Base-by-base conservation (phyloP, 805 yeast species). In the Tetrapisispora nanseiensis region DNA sequence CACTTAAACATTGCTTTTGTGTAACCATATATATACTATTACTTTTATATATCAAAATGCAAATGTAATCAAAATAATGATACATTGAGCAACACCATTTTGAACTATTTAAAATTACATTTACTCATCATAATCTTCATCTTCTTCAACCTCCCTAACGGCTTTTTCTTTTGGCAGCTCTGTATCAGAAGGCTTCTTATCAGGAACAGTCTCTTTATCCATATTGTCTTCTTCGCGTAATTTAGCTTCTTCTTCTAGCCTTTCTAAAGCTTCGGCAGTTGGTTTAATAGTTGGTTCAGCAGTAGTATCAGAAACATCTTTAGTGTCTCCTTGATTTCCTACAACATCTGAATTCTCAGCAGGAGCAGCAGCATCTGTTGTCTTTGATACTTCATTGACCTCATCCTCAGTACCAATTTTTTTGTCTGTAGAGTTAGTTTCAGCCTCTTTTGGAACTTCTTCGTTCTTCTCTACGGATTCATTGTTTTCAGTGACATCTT, bases 81-180 rank as follows among this genome's bases (percentile, higher is more conserved):
- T 13, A 18, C 10, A 10, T 13, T 4, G 12, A 18, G 15, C 18
- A 18, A n/a, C 7, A 4, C 16, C 5, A 33, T 16, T 11, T 33
- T 33, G 10, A 21, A 7, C 23, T 21, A 15, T 22, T 22, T 22
- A 22, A n/a, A 20, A 21, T 33, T 21, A 15, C 12, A 23, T 24
- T 42, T 59, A 72, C 38, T 65, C 69, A 47, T 71, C 76, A 50
- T 69, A 69, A 46, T 69, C 63, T 39, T 66, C 69, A 43, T 69
- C 74, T 45, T 68, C 73, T 40, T 67, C 72, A 19, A 69, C 63
- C 43, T 64, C 57, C 41, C 74, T 57, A 30, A 60, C 62, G 13
- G 55, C 61, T 33, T 50, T 51, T 34, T 59, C 62, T 38, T 48
- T 51, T 29, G 46, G 39, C 12, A 41, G 28, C 16, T 42, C 36